Evolutionary conservation across 75 land plant genomes (phyloP), one percentile per base, ranked within the genome.

Genomic region (Cryptomeria japonica): DNA sequence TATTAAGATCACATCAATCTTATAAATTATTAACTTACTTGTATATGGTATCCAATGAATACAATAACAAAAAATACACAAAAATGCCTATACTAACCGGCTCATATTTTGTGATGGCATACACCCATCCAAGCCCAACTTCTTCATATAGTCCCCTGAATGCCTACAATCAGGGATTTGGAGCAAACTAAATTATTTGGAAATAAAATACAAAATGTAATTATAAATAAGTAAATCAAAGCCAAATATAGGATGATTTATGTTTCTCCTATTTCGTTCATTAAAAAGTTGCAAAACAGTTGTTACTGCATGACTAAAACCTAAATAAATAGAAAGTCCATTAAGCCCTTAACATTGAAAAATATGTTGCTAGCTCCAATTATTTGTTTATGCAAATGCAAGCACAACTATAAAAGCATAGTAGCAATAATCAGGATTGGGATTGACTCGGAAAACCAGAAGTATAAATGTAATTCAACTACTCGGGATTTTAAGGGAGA

Each of bases 121-220:
- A 97, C 39, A 97, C 94, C 99, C 99, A 97, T 92, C 99, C 99
- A 88, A 97, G 95, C 32, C 98, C 99, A 91, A 97, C 93, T 88
- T 93, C 94, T 88, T 97, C 99, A 89, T 97, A 96, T 19, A 97
- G 87, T 86, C 88, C 92, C 90, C 94, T 97, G 85, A 97, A 97
- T 78, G 96, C 99, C 99, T 97, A 91, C 87, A 93, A 56, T 10
- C 64, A 56, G 37, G 36, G 41, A 84, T 55, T 15, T 13, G 77
- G 37, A 32, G 15, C 12, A 73, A 9, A 32, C 2, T 32, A 12
- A 32, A 73, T 73, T 73, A 34, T 32, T 32, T 13, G 32, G 0
- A 73, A 10, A 32, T 73, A 32, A 34, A 73, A 73, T 32, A 12
- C 14, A 73, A 2, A 34, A 32, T 32, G 37, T 13, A 32, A 34